Evolutionary conservation across 768 basidiomycete genomes (phyloP).

Genomic region (Lentinula aciculospora): DNA sequence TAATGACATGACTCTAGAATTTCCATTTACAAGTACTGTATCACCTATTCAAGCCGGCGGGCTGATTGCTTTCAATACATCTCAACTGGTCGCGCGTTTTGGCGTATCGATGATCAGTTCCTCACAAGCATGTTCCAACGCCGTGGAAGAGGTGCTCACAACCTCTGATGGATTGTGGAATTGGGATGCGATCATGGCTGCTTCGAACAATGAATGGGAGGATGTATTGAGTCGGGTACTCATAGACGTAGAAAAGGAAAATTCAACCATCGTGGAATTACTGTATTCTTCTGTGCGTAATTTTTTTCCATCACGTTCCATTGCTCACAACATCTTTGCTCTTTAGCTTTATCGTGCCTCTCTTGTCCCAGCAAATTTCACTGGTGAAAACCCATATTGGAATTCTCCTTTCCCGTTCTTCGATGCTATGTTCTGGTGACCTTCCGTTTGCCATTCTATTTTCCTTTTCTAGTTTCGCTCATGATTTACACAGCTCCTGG

Average conservation of each 20-base stretch:
- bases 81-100: slow-evolving; percentile 42
- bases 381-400: slow-evolving; percentile 49
- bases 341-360: slow-evolving; percentile 41
- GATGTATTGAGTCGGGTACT: slow-evolving; percentile 32
- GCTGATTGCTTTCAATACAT: slow-evolving; percentile 32
- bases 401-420: slow-evolving; percentile 39
- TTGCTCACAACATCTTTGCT: neutral
- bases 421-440: slow-evolving; percentile 46
- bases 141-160: slow-evolving; percentile 43
- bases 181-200: slow-evolving; percentile 33
- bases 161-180: slow-evolving; percentile 26
- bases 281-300: slow-evolving; percentile 40
- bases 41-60: slow-evolving; percentile 39
- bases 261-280: slow-evolving; percentile 35
- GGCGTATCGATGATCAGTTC: slow-evolving; percentile 51
- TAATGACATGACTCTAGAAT: slow-evolving; percentile 23
- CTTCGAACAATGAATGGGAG: slow-evolving; percentile 36
- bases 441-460: neutral
- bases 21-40: slow-evolving; percentile 30
- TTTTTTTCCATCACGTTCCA: neutral
- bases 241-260: slow-evolving; percentile 28
- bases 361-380: slow-evolving; percentile 46
- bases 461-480: neutral
- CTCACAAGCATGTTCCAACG: slow-evolving; percentile 52
- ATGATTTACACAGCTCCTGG: slow-evolving; percentile 33